Conservation (phyloP, 768 basidiomycete species). For the Leucosporidium scottii region DNA sequence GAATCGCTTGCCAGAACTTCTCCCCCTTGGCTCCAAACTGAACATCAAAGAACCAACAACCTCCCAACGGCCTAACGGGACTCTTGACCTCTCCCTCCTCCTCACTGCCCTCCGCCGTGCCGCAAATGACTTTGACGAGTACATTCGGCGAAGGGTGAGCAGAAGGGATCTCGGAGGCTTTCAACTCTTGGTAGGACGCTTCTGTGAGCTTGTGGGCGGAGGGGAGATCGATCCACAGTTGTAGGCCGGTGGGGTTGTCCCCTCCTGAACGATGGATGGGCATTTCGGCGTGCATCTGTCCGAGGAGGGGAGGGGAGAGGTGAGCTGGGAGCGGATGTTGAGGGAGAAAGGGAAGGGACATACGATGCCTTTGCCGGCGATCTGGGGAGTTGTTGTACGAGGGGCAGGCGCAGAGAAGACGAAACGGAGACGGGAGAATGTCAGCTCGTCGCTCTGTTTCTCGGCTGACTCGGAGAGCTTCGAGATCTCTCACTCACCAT, state of each 20-base stretch:
- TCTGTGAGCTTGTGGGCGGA: conserved; percentile 67
- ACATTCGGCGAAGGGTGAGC: conserved; percentile 52
- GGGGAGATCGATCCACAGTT: conserved; percentile 51
- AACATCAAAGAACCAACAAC: conserved; percentile 87
- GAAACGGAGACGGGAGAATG: too few species aligned
- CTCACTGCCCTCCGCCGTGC: conserved; percentile 73
- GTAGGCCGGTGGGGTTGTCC: conserved; percentile 72
- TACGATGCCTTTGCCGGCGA: conserved; percentile 20
- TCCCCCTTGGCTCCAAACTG: conserved; percentile 56
- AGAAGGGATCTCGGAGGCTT: conserved; percentile 48
- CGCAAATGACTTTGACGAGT: conserved; percentile 76
- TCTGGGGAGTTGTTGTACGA: neutral
- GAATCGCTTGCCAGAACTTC: conserved; percentile 72
- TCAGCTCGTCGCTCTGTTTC: neutral
- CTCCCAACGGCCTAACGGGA: conserved; percentile 81
- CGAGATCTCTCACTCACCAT: conserved; percentile 7
- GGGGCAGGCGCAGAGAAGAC: too few species aligned
- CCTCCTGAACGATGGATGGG: conserved; percentile 63
- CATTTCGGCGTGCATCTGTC: conserved; percentile 51
- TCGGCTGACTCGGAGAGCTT: neutral
- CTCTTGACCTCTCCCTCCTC: conserved; percentile 46
- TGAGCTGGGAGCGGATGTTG: neutral
- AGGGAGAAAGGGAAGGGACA: neutral
- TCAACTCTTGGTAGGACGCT: conserved; percentile 76
- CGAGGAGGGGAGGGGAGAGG: conserved; percentile 14